Evolutionary conservation across 495 filamentous ascomycete species (phyloP).

Genomic region (Penicillium lividum): DNA sequence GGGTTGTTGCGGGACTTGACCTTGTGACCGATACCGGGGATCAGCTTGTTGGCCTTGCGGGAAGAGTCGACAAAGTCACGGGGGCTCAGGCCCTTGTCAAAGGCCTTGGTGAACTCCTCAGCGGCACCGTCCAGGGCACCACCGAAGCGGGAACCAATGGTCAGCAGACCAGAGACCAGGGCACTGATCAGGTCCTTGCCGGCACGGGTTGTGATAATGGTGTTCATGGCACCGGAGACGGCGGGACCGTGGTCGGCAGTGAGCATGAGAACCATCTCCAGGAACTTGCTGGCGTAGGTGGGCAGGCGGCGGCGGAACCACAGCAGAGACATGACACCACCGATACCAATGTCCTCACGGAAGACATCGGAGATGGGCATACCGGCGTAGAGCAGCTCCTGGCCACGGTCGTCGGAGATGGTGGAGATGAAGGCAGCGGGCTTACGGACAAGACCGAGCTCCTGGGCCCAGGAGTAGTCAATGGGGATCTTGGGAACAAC

Average conservation of each 20-base stretch:
- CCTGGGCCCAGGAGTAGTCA: slow-evolving; percentile 99
- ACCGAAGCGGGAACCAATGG: slow-evolving; percentile 97
- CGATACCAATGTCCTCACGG: slow-evolving; percentile 97
- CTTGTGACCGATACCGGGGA: slow-evolving; percentile 97
- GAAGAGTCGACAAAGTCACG: slow-evolving; percentile 98
- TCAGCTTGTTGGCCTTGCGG: slow-evolving; percentile 99
- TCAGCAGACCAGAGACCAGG: slow-evolving; percentile 93
- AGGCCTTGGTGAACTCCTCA: slow-evolving; percentile 97
- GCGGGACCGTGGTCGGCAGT: slow-evolving; percentile 98
- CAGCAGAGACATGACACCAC: slow-evolving; percentile 98
- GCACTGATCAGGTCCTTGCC: slow-evolving; percentile 98
- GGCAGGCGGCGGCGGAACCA: slow-evolving; percentile 99
- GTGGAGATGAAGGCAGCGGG: slow-evolving; percentile 99
- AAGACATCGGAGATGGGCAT: slow-evolving; percentile 99
- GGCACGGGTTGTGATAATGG: slow-evolving; percentile 98
- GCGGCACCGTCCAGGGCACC: slow-evolving; percentile 97
- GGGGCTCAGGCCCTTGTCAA: slow-evolving; percentile 95
- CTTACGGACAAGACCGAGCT: slow-evolving; percentile 98
- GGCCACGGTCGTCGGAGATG: slow-evolving; percentile 98
- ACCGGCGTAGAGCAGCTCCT: slow-evolving; percentile 97
- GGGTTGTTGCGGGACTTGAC: slow-evolving; percentile 99
- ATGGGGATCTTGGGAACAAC: slow-evolving; percentile 98
- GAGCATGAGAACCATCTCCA: slow-evolving; percentile 99
- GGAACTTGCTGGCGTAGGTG: slow-evolving; percentile 94
- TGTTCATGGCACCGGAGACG: slow-evolving; percentile 99